Evolutionary conservation across 345 rosid species (phyloP).

Genomic region (Nephelium lappaceum): DNA sequence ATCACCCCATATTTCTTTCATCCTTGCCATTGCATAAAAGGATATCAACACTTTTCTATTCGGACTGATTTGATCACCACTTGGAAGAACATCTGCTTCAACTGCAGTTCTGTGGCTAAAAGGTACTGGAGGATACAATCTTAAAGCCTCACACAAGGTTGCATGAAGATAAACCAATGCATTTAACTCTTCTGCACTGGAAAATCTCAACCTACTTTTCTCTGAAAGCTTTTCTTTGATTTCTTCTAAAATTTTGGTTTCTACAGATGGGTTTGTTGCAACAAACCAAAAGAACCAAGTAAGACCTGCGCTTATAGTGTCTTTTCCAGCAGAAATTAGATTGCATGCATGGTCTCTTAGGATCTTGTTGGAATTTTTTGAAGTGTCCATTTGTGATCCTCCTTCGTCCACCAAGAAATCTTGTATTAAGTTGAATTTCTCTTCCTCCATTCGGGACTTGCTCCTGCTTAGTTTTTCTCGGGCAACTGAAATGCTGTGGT

Average conservation of each 20-base stretch:
- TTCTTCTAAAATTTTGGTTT: slow-evolving; percentile 31
- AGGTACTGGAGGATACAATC: slow-evolving; percentile 32
- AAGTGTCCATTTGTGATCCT: not conserved
- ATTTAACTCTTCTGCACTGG: slow-evolving; percentile 1
- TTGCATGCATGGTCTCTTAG: slow-evolving; percentile 28
- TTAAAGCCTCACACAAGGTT: slow-evolving; percentile 26
- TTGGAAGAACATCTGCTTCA: slow-evolving; percentile 30
- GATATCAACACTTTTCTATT: slow-evolving; percentile 22
- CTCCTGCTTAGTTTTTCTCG: not conserved
- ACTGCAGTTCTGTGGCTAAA: slow-evolving; percentile 20
- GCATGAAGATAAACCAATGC: slow-evolving; percentile 30
- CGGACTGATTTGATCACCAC: slow-evolving; percentile 19
- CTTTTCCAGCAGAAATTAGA: slow-evolving; percentile 45
- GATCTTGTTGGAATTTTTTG: slow-evolving; percentile 8
- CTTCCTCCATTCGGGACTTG: not conserved
- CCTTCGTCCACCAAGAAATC: slow-evolving; percentile 13
- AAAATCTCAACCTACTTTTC: too few species aligned
- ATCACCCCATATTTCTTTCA: slow-evolving; percentile 26
- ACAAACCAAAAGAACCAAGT: slow-evolving; percentile 49
- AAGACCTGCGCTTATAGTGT: slow-evolving; percentile 38
- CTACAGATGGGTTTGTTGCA: slow-evolving; percentile 32
- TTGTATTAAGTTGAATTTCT: slow-evolving; percentile 27
- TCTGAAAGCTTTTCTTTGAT: slow-evolving; percentile 18
- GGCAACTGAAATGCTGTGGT: slow-evolving; percentile 13
- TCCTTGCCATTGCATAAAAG: slow-evolving; percentile 29